Evolutionary conservation across 257 asterid genomes (phyloP), one percentile per base, ranked within the genome.

Genomic region (Solanum gandarillasii): DNA sequence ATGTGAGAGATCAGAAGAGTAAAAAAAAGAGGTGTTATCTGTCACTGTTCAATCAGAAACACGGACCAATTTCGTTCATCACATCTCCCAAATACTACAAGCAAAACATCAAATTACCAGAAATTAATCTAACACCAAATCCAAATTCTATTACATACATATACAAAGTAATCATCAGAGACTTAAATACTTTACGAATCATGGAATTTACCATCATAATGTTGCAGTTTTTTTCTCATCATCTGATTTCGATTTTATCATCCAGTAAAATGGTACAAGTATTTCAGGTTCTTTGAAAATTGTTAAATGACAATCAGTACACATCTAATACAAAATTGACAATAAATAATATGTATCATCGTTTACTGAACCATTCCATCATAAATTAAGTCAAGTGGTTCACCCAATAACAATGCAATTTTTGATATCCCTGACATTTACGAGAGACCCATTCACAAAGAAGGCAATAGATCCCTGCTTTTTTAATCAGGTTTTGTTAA

Each of bases 131-230:
- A 4, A 9, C 70, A 2, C 3, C n/a, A 52, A 23, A 62, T 9
- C 6, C 2, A 5, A n/a, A 62, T n/a, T 9, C 14, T 4, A 1
- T 62, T 62, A 21, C 29, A 14, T 46, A 48, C 0, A 20, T 4
- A 14, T 13, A 52, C 16, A 52, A 14, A 52, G 62, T 52, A 18
- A 91, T 87, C 95, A 92, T 92, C 94, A 92, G 95, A 93, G 93
- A 92, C 95, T 93, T 92, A 93, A 92, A 91, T 92, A 92, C 93
- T 29, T 29, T 68, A 90, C 0, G 89, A 93, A 92, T 93, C 95
- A 91, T 87, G 92, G 89, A 39, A 87, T 76, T 87, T 41, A 31
- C 78, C 90, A 60, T 92, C 94, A 92, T 90, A 91, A 91, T 90
- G 93, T 91, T 90, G 92, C 94, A 92, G 93, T 89, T 88, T 29